These are phyloP conservation scores for Bipolaris oryzae DNA, from an alignment of 2,329 filamentous ascomycete genomes.

Conservation along the genomic window DNA sequence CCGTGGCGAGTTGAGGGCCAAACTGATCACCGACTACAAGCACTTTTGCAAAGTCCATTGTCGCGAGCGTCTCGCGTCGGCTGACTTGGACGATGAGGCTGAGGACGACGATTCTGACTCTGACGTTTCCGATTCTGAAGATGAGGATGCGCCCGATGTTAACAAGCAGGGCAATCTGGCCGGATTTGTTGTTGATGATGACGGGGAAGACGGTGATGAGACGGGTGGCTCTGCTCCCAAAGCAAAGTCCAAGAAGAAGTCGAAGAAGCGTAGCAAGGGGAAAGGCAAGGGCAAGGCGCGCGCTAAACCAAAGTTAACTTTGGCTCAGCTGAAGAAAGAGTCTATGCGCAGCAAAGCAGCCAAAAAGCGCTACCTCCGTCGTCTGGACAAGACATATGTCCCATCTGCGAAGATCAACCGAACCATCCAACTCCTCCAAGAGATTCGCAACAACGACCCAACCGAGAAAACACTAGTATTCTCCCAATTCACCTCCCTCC, in stretches of 20 bases:
- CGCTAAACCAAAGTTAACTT: conserved; percentile 52
- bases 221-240: conserved; percentile 1
- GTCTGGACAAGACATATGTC: conserved; percentile 70
- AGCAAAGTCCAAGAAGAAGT: conserved; percentile 32
- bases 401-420: conserved; percentile 77
- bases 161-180: conserved; percentile 48
- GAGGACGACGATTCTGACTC: conserved; percentile 40
- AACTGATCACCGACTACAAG: conserved; percentile 73
- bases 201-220: conserved; percentile 35
- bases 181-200: conserved; percentile 63
- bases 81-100: conserved; percentile 26
- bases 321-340: conserved; percentile 71
- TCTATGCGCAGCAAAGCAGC: conserved; percentile 68
- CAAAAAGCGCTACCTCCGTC: conserved; percentile 71
- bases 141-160: conserved; percentile 43
- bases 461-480: conserved; percentile 82
- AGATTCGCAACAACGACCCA: conserved; percentile 55
- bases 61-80: conserved; percentile 56
- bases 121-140: conserved; percentile 40
- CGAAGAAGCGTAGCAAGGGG: conserved; percentile 6
- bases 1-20: conserved; percentile 68
- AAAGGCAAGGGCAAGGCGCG: conserved; percentile 54
- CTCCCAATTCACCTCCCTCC: conserved; percentile 78
- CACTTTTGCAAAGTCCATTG: conserved; percentile 77
- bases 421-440: conserved; percentile 67